Conservation (phyloP, 1,139 yeast species). For the Geotrichum bryndzae region DNA sequence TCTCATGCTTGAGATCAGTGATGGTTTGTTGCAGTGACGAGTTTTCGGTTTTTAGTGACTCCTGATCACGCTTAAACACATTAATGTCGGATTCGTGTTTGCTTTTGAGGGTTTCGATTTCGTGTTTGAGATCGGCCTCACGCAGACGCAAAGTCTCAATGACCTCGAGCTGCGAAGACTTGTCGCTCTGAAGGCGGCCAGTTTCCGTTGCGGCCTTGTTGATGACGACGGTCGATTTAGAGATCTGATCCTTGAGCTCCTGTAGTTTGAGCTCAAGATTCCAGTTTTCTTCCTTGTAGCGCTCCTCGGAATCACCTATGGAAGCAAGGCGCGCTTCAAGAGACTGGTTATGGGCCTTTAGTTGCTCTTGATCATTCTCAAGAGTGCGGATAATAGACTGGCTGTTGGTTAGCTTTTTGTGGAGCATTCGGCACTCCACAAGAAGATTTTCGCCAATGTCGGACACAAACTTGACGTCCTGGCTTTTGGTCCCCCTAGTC, state of each 20-base stretch:
- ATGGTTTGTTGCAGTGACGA: conserved; percentile 20
- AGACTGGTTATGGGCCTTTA: conserved; percentile 37
- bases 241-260: conserved; percentile 43
- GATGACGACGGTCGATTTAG: conserved; percentile 26
- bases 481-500: conserved; percentile 18
- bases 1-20: conserved; percentile 20
- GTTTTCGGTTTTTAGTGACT: conserved; percentile 27
- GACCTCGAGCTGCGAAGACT: conserved; percentile 30
- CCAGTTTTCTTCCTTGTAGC: conserved; percentile 70
- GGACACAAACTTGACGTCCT: conserved; percentile 75
- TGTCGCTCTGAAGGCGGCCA: conserved; percentile 26
- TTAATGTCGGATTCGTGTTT: conserved; percentile 24
- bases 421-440: conserved; percentile 67
- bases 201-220: conserved; percentile 28
- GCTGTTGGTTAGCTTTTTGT: conserved; percentile 6
- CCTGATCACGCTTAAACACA: conserved; percentile 23
- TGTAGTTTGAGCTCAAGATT: conserved; percentile 59
- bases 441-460: conserved; percentile 76
- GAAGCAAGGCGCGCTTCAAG: conserved; percentile 35
- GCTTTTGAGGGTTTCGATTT: conserved; percentile 26
- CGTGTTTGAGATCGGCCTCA: conserved; percentile 28
- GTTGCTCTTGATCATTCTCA: conserved; percentile 41
- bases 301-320: conserved; percentile 41
- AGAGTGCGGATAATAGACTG: conserved; percentile 21
- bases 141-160: conserved; percentile 31